Evolutionary conservation across 768 basidiomycete genomes (phyloP), one percentile per base, ranked within the genome.

Genomic region (Suillus sp.): DNA sequence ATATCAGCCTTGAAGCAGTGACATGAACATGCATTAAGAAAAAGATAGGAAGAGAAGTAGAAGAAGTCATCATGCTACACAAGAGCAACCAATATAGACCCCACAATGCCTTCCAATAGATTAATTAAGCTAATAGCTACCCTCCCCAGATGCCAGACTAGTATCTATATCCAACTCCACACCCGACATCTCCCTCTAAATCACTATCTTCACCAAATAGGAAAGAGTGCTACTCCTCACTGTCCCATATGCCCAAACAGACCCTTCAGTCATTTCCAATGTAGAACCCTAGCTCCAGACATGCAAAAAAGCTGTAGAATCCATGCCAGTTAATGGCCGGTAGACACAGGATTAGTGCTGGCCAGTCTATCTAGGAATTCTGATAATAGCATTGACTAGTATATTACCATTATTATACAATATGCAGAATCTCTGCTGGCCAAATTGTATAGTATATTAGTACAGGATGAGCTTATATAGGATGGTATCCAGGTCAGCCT

Each of bases 181-280:
- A 73, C 73, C 0, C 74, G 70, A 2, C 78, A 79, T 51, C 51
- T 66, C 9, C 71, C 74, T 0, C 69, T 79, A 0, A 67, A 72
- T n/a, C 56, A 68, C 11, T 68, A 79, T 65, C 73, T 80, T 1
- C 65, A 75, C 55, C 51, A 62, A 3, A 72, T 80, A 9, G 58
- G 61, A 0, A 65, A 64, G 27, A 62, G 51, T 0, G 70, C 74
- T 14, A 64, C 65, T 1, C 71, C 75, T 9, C 35, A 42, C 6
- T 80, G 78, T 68, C 61, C 64, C 1, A 35, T 47, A 3, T 78
- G 79, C 67, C 38, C 59, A 0, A 8, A 58, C 1, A 48, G n/a
- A n/a, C n/a, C n/a, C n/a, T n/a, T n/a, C n/a, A n/a, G n/a, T n/a
- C n/a, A n/a, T n/a, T n/a, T n/a, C n/a, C n/a, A n/a, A n/a, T n/a